Conservation (phyloP, 257 asterid species). For the Gardenia jasminoides region DNA sequence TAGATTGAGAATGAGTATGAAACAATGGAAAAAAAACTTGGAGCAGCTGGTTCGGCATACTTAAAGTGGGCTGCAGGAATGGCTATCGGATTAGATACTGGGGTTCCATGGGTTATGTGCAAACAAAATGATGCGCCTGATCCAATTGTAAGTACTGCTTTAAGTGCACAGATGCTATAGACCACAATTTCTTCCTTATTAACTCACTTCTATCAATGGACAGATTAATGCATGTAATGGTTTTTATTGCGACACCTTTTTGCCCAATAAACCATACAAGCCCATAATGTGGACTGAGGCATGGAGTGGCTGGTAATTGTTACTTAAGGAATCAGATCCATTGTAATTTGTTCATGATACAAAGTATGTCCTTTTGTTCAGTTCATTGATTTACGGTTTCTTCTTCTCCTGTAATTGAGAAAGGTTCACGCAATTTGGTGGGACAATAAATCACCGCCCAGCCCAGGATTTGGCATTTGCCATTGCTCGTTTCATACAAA, state of each 20-base stretch:
- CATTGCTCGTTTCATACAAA: constrained; percentile 58
- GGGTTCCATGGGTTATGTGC: constrained; percentile 83
- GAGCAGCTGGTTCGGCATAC: constrained; percentile 55
- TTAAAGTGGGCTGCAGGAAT: constrained; percentile 65
- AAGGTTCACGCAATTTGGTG: constrained; percentile 72
- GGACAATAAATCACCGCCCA: constrained; percentile 52
- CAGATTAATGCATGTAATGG: constrained; percentile 78
- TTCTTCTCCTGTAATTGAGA: neutral
- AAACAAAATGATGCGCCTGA: constrained; percentile 75
- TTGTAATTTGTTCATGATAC: neutral
- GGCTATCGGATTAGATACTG: constrained; percentile 64
- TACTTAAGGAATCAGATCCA: neutral
- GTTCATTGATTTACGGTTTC: neutral
- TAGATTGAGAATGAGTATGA: constrained; percentile 78
- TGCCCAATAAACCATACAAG: constrained; percentile 67
- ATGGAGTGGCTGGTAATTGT: constrained; percentile 73
- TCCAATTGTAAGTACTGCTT: constrained; percentile 43
- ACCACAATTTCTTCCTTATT: neutral
- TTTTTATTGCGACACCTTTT: constrained; percentile 56
- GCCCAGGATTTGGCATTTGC: constrained; percentile 79
- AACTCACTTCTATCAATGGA: constrained; percentile 3
- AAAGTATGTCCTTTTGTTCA: neutral
- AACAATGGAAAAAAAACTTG: constrained; percentile 38
- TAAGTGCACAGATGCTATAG: neutral
- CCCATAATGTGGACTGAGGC: constrained; percentile 77